phyloP scores from a whole-genome alignment of 2,329 filamentous ascomycete genomes.

The Drechslerella coelobrocha region DNA sequence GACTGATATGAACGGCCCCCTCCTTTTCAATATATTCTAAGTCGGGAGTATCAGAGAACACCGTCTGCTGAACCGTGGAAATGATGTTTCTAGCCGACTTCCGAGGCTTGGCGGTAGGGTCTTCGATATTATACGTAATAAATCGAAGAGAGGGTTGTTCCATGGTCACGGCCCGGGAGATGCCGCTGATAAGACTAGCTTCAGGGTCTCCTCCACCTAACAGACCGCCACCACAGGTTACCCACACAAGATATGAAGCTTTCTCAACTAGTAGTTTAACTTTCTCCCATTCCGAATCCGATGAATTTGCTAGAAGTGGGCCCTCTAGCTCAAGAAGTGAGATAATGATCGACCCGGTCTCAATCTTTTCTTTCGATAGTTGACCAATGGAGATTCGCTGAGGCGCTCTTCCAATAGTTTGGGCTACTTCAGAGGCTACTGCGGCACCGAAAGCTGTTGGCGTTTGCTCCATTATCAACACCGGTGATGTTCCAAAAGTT shows the following conservation, averaged over 20 bases:
- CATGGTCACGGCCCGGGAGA: constrained; percentile 51
- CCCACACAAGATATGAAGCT: constrained; percentile 50
- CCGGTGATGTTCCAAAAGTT: too few relatives aligned
- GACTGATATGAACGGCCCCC: constrained; percentile 55
- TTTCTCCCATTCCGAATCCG: constrained; percentile 27
- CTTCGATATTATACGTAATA: constrained; percentile 51
- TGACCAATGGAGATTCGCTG: constrained; percentile 16
- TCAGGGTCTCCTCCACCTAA: constrained; percentile 43
- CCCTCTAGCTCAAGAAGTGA: constrained; percentile 43
- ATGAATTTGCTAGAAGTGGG: constrained; percentile 29
- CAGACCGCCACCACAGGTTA: constrained; percentile 49
- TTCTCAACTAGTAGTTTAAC: constrained; percentile 46
- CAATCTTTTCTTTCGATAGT: constrained; percentile 3
- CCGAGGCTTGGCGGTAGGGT: constrained; percentile 5
- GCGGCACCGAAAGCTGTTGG: background rate
- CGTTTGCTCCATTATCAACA: constrained; percentile 6
- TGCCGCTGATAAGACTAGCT: constrained; percentile 47
- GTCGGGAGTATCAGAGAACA: constrained; percentile 50
- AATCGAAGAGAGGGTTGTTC: constrained; percentile 53
- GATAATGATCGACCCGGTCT: constrained; percentile 19
- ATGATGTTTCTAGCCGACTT: constrained; percentile 28
- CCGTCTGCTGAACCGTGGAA: constrained; percentile 19
- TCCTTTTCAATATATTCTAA: constrained; percentile 56
- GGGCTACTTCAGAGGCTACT: background rate
- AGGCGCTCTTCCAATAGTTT: constrained; percentile 6